A percentile compares a stretch with the other conserved stretches of the same genome.
phyloP scores from a whole-genome alignment of 208 protist species.

The Wallacemonas sp. region DNA sequence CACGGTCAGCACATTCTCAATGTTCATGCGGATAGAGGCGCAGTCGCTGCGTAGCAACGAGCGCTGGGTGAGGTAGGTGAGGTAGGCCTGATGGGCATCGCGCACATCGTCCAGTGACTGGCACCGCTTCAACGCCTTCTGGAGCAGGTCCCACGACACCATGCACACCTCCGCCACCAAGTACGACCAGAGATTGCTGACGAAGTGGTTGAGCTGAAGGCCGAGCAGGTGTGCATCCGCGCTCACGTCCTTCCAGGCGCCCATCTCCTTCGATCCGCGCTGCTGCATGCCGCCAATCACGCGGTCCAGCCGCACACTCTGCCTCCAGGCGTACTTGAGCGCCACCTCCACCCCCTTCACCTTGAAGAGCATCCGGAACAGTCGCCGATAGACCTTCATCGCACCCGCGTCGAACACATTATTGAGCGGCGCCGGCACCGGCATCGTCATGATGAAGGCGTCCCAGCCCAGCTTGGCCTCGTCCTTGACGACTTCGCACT shows the following conservation, averaged over 20 bases:
- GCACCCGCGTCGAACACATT: constrained; percentile 57
- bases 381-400: constrained; percentile 57
- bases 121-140: constrained; percentile 47
- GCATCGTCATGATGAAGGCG: constrained; percentile 65
- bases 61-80: constrained; percentile 64
- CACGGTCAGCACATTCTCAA: constrained; percentile 64
- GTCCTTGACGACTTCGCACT: constrained; percentile 68
- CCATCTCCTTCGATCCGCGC: constrained; percentile 24
- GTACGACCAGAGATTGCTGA: constrained; percentile 75
- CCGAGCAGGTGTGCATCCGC: constrained; percentile 63
- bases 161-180: constrained; percentile 67
- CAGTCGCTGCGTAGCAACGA: constrained; percentile 66
- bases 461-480: constrained; percentile 68
- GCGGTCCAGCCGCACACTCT: constrained; percentile 61
- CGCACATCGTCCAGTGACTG: constrained; percentile 65
- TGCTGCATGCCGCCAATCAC: constrained; percentile 49
- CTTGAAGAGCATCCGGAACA: constrained; percentile 74
- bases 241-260: constrained; percentile 57
- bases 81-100: constrained; percentile 52
- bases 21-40: constrained; percentile 68
- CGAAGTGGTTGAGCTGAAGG: constrained; percentile 76
- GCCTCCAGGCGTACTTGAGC: constrained; percentile 64
- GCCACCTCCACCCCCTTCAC: constrained; percentile 68
- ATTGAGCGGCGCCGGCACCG: constrained; percentile 64
- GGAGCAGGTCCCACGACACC: constrained; percentile 57